Evolutionary conservation across 306 rosid genomes (phyloP), one percentile per base, ranked within the genome.

Genomic region (Cucurbita ficifolia): DNA sequence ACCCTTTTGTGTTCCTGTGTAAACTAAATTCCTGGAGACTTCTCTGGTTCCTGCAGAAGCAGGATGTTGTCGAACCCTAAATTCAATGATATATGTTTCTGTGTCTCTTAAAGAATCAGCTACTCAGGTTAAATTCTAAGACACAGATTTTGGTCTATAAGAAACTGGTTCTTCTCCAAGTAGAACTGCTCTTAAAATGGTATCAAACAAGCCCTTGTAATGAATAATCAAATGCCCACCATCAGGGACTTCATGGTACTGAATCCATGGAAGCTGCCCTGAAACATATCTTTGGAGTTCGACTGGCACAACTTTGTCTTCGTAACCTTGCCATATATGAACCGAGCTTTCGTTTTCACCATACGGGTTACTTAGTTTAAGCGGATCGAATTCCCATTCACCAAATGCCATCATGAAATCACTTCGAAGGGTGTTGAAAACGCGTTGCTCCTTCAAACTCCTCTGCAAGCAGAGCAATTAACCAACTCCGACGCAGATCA

Each of bases 291-390:
- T 90, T 56, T 93, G 98, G 53, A 90, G 83, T 76, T 88, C 73
- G 70, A 85, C 80, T 46, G 98, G 97, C 79, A 93, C 98, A 18
- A 93, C 94, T 80, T 88, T 90, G 61, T 93, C 98, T 76, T 93
- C 98, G 40, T 77, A 88, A 8, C 98, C 98, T 67, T 93, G 98
- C 97, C 97, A 93, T 53, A 93, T 87, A 81, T 93, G 98, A 49
- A 87, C 94, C 48, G 53, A 50, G 29, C 87, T 85, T 62, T 54
- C 81, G 53, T 88, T 87, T 17, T 80, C 68, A 8, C 88, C 81
- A 51, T 87, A 93, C 16, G 98, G 98, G 79, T 86, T 85, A n/a
- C 77, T 81, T 14, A 93, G 80, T 69, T 90, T 83, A 76, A 85
- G 22, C 2, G 98, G 97, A 60, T 93, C 93, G 18, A 90, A 93